These are phyloP conservation scores for Syncephalastrum monosporum DNA, from an alignment of 371 early-diverging fungal genomes.

Conservation along the genomic window DNA sequence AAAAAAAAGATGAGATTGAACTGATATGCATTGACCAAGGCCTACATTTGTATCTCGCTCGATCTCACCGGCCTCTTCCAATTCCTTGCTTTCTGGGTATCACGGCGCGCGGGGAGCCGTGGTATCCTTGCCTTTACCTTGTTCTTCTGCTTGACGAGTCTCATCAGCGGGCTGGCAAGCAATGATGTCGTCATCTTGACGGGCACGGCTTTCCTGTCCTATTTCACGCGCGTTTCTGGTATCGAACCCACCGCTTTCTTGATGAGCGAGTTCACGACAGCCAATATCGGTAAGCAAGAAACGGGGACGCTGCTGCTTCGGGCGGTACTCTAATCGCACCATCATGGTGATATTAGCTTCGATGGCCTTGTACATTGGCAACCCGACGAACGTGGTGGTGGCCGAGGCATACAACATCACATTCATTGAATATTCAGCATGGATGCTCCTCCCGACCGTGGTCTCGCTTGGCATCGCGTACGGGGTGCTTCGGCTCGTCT, in stretches of 20 bases:
- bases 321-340: background rate
- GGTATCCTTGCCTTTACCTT: conserved; percentile 63
- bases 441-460: conserved; percentile 77
- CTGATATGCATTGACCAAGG: conserved; percentile 26
- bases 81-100: conserved; percentile 68
- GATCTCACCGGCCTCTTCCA: conserved; percentile 78
- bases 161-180: conserved; percentile 74
- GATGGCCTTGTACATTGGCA: conserved; percentile 84
- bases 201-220: conserved; percentile 75
- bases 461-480: conserved; percentile 56
- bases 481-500: conserved; percentile 10
- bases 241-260: conserved; percentile 65
- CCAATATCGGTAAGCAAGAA: conserved; percentile 59
- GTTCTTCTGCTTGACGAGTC: conserved; percentile 67
- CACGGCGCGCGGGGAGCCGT: conserved; percentile 54
- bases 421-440: conserved; percentile 73
- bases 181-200: conserved; percentile 85
- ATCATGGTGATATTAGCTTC: conserved; percentile 41
- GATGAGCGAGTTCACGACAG: conserved; percentile 69
- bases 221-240: conserved; percentile 65
- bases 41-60: conserved; percentile 82
- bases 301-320: too few species aligned
- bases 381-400: conserved; percentile 84
- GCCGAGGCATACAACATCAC: conserved; percentile 74
- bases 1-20: background rate